Percentiles rank a stretch among this genome's conserved stretches.
phyloP scores from a whole-genome alignment of 345 rosid species.

The Syzygium aqueum region DNA sequence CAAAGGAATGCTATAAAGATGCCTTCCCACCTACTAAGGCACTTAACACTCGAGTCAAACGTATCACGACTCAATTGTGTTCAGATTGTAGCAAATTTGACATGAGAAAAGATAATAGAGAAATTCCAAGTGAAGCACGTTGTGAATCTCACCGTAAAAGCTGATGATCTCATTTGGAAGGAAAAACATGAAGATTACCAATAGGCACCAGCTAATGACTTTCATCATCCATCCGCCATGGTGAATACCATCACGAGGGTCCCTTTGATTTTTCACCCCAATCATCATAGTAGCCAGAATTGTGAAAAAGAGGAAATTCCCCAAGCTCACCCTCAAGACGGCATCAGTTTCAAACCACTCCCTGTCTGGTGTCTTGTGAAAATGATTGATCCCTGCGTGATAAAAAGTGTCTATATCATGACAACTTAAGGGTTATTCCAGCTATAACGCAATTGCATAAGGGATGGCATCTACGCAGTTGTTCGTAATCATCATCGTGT shows the following conservation, averaged over 20 bases:
- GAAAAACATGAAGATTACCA: constrained; percentile 91
- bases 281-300: constrained; percentile 69
- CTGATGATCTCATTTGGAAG: constrained; percentile 87
- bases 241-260: constrained; percentile 93
- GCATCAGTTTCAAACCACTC: constrained; percentile 99
- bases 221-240: constrained; percentile 99
- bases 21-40: background rate
- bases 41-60: background rate
- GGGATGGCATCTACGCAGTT: background rate
- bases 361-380: constrained; percentile 76
- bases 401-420: background rate
- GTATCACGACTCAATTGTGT: background rate
- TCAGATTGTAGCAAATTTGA: background rate
- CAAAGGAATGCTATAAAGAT: background rate
- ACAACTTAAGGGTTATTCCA: background rate
- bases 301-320: constrained; percentile 85
- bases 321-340: constrained; percentile 94
- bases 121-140: background rate
- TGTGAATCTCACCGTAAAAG: constrained; percentile 55
- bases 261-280: constrained; percentile 89
- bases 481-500: background rate
- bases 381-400: constrained; percentile 84
- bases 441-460: background rate
- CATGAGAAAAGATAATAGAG: background rate
- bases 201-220: constrained; percentile 71